These are phyloP conservation scores for Parietichytrium sp. DNA, from an alignment of 108 stramenopile genomes.

Conservation along the genomic window DNA sequence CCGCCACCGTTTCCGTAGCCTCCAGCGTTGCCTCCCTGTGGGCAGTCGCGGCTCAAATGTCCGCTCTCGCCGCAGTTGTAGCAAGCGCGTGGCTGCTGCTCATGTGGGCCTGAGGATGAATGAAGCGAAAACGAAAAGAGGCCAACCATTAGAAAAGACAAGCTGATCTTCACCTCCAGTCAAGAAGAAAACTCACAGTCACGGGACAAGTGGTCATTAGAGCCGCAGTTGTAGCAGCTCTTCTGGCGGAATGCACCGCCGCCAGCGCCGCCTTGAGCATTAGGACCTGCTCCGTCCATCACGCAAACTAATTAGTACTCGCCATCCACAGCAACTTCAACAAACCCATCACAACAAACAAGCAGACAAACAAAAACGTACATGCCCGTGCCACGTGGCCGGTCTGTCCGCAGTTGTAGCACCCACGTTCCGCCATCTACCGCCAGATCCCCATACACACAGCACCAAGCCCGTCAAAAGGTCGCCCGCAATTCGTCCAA, in stretches of 20 bases:
- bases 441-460: no score
- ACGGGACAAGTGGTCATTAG: constrained; percentile 67
- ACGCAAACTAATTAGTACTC: no score
- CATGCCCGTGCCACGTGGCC: constrained; percentile 36
- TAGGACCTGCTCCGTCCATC: neutral
- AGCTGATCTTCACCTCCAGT: no score
- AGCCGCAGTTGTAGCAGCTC: constrained; percentile 75
- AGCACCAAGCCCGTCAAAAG: no score
- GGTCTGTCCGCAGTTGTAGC: constrained; percentile 39
- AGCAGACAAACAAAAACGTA: neutral
- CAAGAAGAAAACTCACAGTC: constrained; percentile 52
- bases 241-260: constrained; percentile 51
- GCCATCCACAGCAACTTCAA: no score
- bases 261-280: constrained; percentile 3
- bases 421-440: constrained; percentile 36
- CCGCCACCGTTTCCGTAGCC: neutral
- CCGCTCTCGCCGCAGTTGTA: constrained; percentile 35
- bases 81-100: neutral
- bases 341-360: no score
- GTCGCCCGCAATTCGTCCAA: no score
- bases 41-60: constrained; percentile 32
- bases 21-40: constrained; percentile 36
- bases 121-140: no score
- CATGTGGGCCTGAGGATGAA: neutral
- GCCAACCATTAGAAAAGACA: no score